Conservation (phyloP, 2,329 filamentous ascomycete species). For the Fusarium caatingaense region DNA sequence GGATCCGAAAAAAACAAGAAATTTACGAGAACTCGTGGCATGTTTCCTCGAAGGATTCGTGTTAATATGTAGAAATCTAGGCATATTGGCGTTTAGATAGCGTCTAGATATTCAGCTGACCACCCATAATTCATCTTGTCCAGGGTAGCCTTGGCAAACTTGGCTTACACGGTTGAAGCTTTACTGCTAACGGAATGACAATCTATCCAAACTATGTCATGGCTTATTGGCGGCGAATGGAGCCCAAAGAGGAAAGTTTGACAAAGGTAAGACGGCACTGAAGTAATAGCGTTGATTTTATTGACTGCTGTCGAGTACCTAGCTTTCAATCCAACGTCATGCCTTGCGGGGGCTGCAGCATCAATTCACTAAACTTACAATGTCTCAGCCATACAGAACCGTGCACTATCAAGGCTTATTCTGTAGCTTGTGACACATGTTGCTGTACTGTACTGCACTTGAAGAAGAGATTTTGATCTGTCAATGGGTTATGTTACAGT, state of each 20-base stretch:
- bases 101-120: slow-evolving; percentile 22
- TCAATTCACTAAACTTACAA: background rate
- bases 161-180: background rate
- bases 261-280: background rate
- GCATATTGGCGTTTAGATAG: slow-evolving; percentile 19
- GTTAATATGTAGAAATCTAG: no score
- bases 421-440: background rate
- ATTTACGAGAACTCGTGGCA: background rate
- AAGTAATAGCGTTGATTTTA: background rate
- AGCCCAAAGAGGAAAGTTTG: background rate
- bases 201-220: background rate
- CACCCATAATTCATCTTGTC: slow-evolving; percentile 1
- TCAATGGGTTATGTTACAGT: background rate
- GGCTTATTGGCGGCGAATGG: background rate
- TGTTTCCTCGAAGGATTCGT: background rate
- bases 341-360: slow-evolving; percentile 16
- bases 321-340: slow-evolving; percentile 48
- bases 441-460: background rate
- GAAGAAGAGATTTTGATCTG: background rate
- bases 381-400: slow-evolving; percentile 16
- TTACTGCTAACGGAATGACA: background rate
- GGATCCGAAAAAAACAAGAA: background rate
- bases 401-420: slow-evolving; percentile 8
- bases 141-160: slow-evolving; percentile 15
- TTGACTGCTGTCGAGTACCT: background rate